Base-by-base conservation (phyloP, 352 stramenopile genomes). In the Pythium apleroticum region DNA sequence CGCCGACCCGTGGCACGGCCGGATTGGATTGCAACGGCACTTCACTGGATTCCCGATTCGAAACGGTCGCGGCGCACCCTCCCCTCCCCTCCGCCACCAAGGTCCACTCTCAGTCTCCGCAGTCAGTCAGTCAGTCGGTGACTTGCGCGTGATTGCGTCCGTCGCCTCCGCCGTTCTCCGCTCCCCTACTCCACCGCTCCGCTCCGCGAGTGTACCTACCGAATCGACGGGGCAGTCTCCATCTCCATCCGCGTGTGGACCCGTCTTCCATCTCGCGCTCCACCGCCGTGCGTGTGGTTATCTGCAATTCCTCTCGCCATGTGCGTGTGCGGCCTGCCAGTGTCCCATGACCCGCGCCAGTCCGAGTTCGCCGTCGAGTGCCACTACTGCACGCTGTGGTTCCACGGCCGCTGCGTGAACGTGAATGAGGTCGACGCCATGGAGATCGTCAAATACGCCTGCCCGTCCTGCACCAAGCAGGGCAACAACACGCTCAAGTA, bases 381-480 rank as follows among this genome's bases (percentile, higher is more conserved):
- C 58, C 78, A 87, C 58, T 88, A 78, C 70, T 91, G 82, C 64
- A 68, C 71, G 19, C 75, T 68, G n/a, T 91, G 82, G 82, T 72
- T 81, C 50, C 82, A 91, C 60, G 80, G 80, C 19, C 68, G 60
- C 25, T 91, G 82, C 68, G 69, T 75, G 24, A 66, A 81, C 27
- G 41, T 89, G 43, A 86, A 41, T 67, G 82, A 91, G 55, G 69
- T 78, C 25, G 78, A 87, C 54, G 80, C 76, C 39, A 76, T 91
- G 66, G 72, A 74, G 24, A 76, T 88, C 25, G 62, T 78, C 56
- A 79, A 86, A 50, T 87, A 81, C 58, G 78, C 78, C 2, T 91
- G 82, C 39, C 52, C 55, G 19, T 22, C 66, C 20, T 88, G 78
- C 56, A 74, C 58, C 55, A 76, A 84, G 30, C 67, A 80, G 20